Conservation (phyloP, 345 rosid species). For the Citropsis articulata region DNA sequence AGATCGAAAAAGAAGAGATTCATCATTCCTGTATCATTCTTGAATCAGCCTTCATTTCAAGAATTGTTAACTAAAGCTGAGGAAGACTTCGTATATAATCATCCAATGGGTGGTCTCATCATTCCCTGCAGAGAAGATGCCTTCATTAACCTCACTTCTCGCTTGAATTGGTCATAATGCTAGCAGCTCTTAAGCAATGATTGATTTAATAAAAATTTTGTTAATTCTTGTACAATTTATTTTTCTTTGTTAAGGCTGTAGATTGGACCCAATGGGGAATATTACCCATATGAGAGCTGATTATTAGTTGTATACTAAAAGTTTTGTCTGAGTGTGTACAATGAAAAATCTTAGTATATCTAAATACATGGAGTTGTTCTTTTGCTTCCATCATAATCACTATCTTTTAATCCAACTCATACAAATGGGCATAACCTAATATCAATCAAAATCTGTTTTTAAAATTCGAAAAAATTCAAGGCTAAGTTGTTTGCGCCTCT, state of each 20-base stretch:
- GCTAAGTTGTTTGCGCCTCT: too few relatives aligned
- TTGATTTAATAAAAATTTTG: neutral
- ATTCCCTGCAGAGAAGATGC: neutral
- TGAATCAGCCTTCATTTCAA: conserved; percentile 38
- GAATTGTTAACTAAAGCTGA: conserved; percentile 15
- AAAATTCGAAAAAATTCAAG: too few relatives aligned
- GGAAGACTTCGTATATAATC: conserved; percentile 47
- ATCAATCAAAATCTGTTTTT: too few relatives aligned
- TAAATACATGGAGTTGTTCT: neutral
- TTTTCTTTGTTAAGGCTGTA: neutral
- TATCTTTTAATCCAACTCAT: too few relatives aligned
- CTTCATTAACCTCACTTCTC: conserved; percentile 33
- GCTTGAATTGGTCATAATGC: neutral
- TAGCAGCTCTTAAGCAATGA: too few relatives aligned
- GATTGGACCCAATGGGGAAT: neutral
- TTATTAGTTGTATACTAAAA: too few relatives aligned
- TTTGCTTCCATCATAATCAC: too few relatives aligned
- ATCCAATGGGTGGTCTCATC: conserved; percentile 32
- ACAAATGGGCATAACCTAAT: too few relatives aligned
- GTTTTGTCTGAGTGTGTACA: too few relatives aligned
- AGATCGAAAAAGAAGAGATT: conserved; percentile 27
- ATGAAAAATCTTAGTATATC: too few relatives aligned
- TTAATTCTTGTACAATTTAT: neutral
- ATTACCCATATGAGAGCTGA: neutral
- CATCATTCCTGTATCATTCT: conserved; percentile 28